Evolutionary conservation across 2,329 filamentous ascomycete genomes (phyloP), one percentile per base, ranked within the genome.

Genomic region (Aspergillus sp.): DNA sequence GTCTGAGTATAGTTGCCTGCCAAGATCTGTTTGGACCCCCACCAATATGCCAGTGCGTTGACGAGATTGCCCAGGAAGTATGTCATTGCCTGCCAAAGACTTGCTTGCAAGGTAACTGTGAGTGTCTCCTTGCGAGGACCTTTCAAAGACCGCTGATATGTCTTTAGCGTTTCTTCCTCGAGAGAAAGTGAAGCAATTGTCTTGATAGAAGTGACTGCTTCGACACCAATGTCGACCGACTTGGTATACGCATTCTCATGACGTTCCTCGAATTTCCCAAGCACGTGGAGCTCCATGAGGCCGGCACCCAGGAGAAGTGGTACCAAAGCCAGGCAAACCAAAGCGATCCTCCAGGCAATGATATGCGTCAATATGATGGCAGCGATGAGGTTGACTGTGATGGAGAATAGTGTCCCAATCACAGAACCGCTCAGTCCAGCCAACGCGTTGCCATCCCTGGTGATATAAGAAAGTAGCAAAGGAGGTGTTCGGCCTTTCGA

Each of bases 21-120:
- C 55, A 88, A 84, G 62, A 93, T 91, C 64, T 87, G 86, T 68
- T 86, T 89, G 0, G 89, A 84, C 3, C 90, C 90, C 89, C 90
- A 93, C 89, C 90, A 93, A 75, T 92, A 93, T 0, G 89, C 88
- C 57, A 93, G 84, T 0, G 89, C 88, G 69, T 92, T 91, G 28
- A 92, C 85, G 54, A 91, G 82, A 69, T 89, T 90, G 22, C 87
- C 85, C 2, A 80, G 62, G 63, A 77, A 76, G 57, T 79, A 80
- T 2, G 79, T 77, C 55, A 80, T 75, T 2, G 81, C 79, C 56
- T 81, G 74, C 74, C 79, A 81, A 23, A 82, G 70, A 64, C 78
- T 81, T 19, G 79, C 77, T 50, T 81, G 78, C 30, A 83, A 66
- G 23, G 81, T 83, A 19, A 81, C 81, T n/a, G 74, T 71, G 1